phyloP scores from a whole-genome alignment of 208 protist species.

The Leishmania aethiopica region DNA sequence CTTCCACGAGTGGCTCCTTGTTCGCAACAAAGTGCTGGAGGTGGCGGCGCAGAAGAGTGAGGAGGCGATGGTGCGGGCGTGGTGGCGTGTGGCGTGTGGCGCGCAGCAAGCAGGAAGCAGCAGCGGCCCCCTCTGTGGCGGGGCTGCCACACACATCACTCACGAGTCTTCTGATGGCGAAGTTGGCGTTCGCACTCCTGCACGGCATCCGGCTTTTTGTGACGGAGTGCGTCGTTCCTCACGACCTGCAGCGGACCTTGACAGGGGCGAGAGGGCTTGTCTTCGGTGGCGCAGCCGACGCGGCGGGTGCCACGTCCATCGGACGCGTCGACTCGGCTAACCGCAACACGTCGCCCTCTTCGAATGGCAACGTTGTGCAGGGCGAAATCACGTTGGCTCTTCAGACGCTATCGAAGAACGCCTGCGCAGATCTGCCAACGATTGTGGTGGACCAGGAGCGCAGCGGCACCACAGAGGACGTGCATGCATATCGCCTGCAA shows the following conservation, averaged over 20 bases:
- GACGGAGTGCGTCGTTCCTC: slow-evolving; percentile 19
- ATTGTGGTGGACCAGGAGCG: slow-evolving; percentile 19
- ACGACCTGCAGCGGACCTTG: slow-evolving; percentile 7
- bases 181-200: slow-evolving; percentile 6
- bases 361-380: background rate
- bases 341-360: background rate
- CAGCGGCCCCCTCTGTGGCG: background rate
- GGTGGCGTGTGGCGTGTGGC: slow-evolving; percentile 9
- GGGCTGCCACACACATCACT: slow-evolving; percentile 9
- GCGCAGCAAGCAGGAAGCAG: background rate
- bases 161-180: background rate
- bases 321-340: background rate
- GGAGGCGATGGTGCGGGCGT: slow-evolving; percentile 13
- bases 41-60: background rate
- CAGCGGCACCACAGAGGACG: slow-evolving; percentile 5
- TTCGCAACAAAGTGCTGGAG: slow-evolving; percentile 8
- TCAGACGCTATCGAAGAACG: slow-evolving; percentile 29
- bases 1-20: slow-evolving; percentile 37
- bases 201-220: slow-evolving; percentile 20
- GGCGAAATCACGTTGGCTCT: slow-evolving; percentile 21
- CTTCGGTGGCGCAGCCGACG: background rate
- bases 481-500: slow-evolving; percentile 32
- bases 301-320: background rate
- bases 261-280: background rate
- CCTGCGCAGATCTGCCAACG: background rate